A percentile compares a stretch with the other conserved stretches of the same genome.
Evolutionary conservation across 345 rosid genomes (phyloP).

Genomic region (Lepidium didymum): DNA sequence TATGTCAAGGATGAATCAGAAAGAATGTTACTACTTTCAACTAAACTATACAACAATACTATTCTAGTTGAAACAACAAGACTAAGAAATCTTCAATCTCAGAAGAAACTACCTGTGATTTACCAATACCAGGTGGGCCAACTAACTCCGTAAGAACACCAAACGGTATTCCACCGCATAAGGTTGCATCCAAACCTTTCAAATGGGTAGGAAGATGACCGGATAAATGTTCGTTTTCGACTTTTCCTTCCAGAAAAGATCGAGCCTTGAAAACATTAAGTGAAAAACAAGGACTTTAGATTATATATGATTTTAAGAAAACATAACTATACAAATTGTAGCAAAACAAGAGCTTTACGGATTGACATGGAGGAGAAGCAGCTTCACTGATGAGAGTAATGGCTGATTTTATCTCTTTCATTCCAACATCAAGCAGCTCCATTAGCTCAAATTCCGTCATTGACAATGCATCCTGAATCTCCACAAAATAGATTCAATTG

Average conservation of each 20-base stretch:
- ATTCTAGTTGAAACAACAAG: neutral
- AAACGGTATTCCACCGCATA: conserved; percentile 76
- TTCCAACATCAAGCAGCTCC: conserved; percentile 59
- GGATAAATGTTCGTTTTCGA: conserved; percentile 35
- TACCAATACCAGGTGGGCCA: conserved; percentile 87
- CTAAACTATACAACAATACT: neutral
- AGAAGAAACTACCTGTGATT: conserved; percentile 50
- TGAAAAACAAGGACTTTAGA: neutral
- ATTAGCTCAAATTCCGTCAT: conserved; percentile 68
- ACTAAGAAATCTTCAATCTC: neutral
- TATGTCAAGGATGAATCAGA: neutral
- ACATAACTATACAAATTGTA: too few species aligned
- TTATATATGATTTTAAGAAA: neutral
- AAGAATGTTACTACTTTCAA: neutral
- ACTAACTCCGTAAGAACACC: conserved; percentile 83
- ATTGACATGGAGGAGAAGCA: conserved; percentile 55
- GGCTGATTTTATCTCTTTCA: conserved; percentile 49
- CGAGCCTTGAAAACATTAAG: conserved; percentile 30
- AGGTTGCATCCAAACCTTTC: conserved; percentile 64
- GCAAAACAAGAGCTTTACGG: conserved; percentile 31
- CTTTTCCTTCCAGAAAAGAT: conserved; percentile 45
- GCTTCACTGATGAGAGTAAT: conserved; percentile 48
- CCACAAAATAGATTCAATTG: neutral
- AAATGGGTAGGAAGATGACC: conserved; percentile 73
- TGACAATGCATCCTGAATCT: conserved; percentile 57